Evolutionary conservation across 2,329 filamentous ascomycete genomes (phyloP).

Genomic region (Penicillium sp.): DNA sequence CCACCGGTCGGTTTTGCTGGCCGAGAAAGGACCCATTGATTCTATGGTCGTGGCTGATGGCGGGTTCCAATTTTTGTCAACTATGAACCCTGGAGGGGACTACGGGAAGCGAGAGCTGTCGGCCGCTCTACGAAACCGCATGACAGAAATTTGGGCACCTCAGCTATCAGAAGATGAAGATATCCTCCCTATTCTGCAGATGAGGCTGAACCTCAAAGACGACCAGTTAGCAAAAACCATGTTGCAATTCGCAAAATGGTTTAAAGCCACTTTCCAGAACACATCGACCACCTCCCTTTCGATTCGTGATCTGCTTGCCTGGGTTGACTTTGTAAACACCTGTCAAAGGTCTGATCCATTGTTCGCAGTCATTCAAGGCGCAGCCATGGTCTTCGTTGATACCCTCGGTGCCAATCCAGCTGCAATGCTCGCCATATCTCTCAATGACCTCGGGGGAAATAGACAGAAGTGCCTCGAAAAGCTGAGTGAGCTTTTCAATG

Average conservation of each 20-base stretch:
- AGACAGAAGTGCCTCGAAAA: conserved; percentile 69
- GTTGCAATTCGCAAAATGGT: conserved; percentile 89
- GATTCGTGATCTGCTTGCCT: conserved; percentile 85
- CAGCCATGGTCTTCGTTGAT: conserved; percentile 93
- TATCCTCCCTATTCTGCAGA: conserved; percentile 77
- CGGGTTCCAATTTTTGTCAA: conserved; percentile 93
- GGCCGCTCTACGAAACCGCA: conserved; percentile 88
- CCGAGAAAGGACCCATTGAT: conserved; percentile 86
- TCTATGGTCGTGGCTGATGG: conserved; percentile 71
- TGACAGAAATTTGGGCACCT: conserved; percentile 98
- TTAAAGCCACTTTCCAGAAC: conserved; percentile 74
- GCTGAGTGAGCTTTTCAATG: conserved; percentile 63
- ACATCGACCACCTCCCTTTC: conserved; percentile 76
- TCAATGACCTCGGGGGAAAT: conserved; percentile 67
- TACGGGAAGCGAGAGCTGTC: conserved; percentile 98
- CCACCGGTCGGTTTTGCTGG: conserved; percentile 77
- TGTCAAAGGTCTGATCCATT: conserved; percentile 50
- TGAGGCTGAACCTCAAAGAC: conserved; percentile 63
- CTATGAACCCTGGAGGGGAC: conserved; percentile 98
- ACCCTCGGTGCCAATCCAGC: conserved; percentile 93
- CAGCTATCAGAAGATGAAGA: conserved; percentile 80
- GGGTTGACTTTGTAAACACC: conserved; percentile 88
- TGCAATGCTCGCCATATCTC: conserved; percentile 71
- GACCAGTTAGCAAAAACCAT: conserved; percentile 64
- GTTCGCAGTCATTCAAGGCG: conserved; percentile 71